Conservation (phyloP, 2,329 filamentous ascomycete species). For the Hymenoscyphus infarciens region DNA sequence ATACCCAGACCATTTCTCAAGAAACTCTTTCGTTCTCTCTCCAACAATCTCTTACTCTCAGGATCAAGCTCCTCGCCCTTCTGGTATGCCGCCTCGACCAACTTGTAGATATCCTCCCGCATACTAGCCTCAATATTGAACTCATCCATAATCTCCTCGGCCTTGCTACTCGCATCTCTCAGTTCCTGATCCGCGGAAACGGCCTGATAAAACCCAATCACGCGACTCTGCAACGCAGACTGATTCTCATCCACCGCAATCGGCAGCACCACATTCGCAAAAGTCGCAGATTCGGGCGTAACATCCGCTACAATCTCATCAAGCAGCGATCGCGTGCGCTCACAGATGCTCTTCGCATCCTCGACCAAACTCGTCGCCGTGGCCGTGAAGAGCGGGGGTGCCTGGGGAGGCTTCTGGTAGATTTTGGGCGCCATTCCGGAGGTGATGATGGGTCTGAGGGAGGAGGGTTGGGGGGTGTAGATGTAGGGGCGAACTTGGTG, state of each 20-base stretch:
- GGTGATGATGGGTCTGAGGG: constrained; percentile 39
- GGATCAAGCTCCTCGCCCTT: constrained; percentile 60
- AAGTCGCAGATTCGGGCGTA: constrained; percentile 48
- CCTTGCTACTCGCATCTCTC: constrained; percentile 72
- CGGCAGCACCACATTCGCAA: constrained; percentile 55
- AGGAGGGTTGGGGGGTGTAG: constrained; percentile 13
- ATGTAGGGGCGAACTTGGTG: constrained; percentile 47
- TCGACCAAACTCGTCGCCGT: constrained; percentile 65
- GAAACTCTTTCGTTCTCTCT: constrained; percentile 75
- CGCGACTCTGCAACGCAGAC: constrained; percentile 56
- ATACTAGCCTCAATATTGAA: constrained; percentile 75
- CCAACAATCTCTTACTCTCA: constrained; percentile 68
- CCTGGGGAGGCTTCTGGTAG: constrained; percentile 72
- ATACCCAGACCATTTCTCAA: constrained; percentile 73
- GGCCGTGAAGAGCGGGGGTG: constrained; percentile 72
- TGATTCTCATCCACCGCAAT: constrained; percentile 71
- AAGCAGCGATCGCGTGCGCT: constrained; percentile 56
- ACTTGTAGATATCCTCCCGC: constrained; percentile 75
- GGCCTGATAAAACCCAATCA: constrained; percentile 77
- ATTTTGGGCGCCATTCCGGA: constrained; percentile 62
- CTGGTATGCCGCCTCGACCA: constrained; percentile 56
- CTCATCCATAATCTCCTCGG: constrained; percentile 72
- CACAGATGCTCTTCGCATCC: constrained; percentile 64
- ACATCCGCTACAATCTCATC: constrained; percentile 63
- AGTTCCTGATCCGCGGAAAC: constrained; percentile 66